Conservation (phyloP, 331 rosid genomes). For the Stylosanthes scabra region DNA sequence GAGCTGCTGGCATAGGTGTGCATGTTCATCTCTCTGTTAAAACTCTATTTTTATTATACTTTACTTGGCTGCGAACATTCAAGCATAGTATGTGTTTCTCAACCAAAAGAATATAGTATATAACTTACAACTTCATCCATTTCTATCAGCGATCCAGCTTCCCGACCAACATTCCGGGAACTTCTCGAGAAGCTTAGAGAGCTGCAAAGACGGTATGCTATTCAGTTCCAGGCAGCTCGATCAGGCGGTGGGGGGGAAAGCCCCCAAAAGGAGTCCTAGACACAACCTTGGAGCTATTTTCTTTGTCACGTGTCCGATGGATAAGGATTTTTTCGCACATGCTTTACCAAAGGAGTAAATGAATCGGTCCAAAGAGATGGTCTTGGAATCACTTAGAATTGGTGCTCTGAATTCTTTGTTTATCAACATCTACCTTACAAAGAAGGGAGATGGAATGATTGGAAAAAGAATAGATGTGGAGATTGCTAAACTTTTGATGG, state of each 20-base stretch:
- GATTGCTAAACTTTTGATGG: constrained; percentile 44
- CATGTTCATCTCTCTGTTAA: constrained; percentile 22
- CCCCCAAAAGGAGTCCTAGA: constrained; percentile 69
- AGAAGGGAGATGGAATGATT: constrained; percentile 16
- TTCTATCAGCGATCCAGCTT: constrained; percentile 75
- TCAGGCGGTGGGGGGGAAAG: constrained; percentile 54
- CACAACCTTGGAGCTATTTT: constrained; percentile 28
- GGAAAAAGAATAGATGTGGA: neutral
- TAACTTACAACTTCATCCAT: constrained; percentile 36
- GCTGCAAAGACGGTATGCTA: constrained; percentile 63
- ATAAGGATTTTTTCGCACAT: constrained; percentile 35
- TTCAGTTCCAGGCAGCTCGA: constrained; percentile 87
- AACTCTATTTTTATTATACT: neutral
- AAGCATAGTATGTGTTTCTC: constrained; percentile 3
- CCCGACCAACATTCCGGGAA: constrained; percentile 86
- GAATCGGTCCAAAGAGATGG: constrained; percentile 29
- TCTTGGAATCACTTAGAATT: constrained; percentile 41
- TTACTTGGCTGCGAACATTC: constrained; percentile 12
- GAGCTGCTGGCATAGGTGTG: constrained; percentile 93
- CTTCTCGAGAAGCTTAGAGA: constrained; percentile 80
- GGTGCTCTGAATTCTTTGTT: constrained; percentile 30
- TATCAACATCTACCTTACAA: constrained; percentile 40
- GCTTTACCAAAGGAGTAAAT: constrained; percentile 30
- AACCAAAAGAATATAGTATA: constrained; percentile 26
- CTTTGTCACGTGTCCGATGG: constrained; percentile 37